Evolutionary conservation across 768 basidiomycete species (phyloP).

Genomic region (Hypsizygus marmoreus): DNA sequence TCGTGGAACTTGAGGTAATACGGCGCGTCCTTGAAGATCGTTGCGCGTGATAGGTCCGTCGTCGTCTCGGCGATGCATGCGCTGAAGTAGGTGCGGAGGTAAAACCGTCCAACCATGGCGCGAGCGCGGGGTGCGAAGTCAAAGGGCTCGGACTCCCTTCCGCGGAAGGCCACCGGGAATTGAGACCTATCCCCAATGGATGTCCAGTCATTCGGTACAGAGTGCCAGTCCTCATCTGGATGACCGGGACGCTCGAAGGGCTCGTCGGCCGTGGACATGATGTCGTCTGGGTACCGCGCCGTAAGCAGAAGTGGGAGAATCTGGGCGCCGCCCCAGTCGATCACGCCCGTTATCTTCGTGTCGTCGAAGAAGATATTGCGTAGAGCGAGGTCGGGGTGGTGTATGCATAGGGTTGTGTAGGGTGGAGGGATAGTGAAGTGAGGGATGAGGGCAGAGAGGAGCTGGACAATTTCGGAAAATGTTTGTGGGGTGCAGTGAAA

Average conservation of each 20-base stretch:
- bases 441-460: not conserved
- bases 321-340: no score
- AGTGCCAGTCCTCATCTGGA: no score
- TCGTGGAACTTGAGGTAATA: constrained; percentile 1
- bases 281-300: not conserved
- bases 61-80: not conserved
- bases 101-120: not conserved
- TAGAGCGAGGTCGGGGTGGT: not conserved
- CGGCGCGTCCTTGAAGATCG: not conserved
- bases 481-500: not conserved
- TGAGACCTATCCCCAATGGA: no score
- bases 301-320: not conserved
- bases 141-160: no score
- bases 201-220: no score
- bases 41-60: not conserved
- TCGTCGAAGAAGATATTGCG: not conserved
- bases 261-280: no score
- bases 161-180: no score
- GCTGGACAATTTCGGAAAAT: not conserved
- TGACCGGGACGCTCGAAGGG: no score
- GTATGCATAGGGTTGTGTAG: not conserved
- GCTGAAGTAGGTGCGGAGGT: not conserved
- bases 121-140: not conserved
- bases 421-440: not conserved
- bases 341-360: no score